Base-by-base conservation (phyloP, 2,329 filamentous ascomycete species). In the Chrysoporthe cubensis region DNA sequence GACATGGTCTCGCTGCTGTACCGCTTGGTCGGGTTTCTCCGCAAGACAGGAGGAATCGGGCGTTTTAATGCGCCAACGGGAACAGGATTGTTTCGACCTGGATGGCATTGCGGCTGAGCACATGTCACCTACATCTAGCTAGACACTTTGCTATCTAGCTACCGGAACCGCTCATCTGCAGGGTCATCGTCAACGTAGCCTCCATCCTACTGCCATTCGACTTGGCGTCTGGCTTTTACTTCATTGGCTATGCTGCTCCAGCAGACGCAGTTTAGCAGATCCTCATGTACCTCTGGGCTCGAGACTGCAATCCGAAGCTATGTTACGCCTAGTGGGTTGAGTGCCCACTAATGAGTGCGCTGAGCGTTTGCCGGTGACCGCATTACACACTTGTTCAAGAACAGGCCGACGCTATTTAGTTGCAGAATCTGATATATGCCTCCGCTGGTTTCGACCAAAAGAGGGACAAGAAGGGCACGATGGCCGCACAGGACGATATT, bases 141-240 rank as follows among this genome's bases (percentile, higher is more conserved):
- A 26, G 26, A 26, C 26, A 83, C 81, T 77, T 81, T 57, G 79
- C 81, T 0, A 74, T 79, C 48, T 80, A 80, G 74, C 66, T 82
- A 2, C 77, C 80, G 0, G 71, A 76, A 11, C 74, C 76, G 0
- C 80, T 76, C 66, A 75, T 18, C 78, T 26, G 26, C 26, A 26
- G 26, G 26, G 26, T 26, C 26, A 26, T 26, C 26, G 26, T 26
- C 40, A 84, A 84, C 67, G 73, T 83, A 7, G 74, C 79, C 0
- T 80, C 77, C 2, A 78, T 80, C 13, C 71, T 84, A 21, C 73
- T 80, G 7, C 82, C 82, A 0, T 78, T 84, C 18, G 79, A 81
- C 63, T 72, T 83, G 1, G 76, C 76, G 0, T 75, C 82, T 0
- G 78, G 68, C 0, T 83, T 83, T 65, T 83, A 80, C 69, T 74